phyloP scores from a whole-genome alignment of 2,329 filamentous ascomycete species.

The Botryotinia convoluta region DNA sequence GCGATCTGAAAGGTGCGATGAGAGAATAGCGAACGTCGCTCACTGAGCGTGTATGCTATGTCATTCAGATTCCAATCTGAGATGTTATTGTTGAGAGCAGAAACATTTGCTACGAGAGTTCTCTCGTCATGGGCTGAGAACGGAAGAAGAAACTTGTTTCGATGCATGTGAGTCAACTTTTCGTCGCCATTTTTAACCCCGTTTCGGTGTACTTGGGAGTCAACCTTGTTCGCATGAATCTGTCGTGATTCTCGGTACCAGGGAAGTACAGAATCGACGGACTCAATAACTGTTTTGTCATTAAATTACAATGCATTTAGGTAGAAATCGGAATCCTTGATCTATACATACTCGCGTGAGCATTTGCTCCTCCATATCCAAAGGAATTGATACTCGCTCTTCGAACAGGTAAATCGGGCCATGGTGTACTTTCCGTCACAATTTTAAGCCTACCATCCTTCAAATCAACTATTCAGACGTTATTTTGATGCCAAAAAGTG shows the following conservation, averaged over 20 bases:
- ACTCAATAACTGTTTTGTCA: too few species aligned
- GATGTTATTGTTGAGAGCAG: background rate
- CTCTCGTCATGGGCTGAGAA: slow-evolving; percentile 17
- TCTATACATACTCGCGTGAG: slow-evolving; percentile 38
- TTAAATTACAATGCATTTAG: too few species aligned
- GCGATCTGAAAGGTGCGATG: background rate
- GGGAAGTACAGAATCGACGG: too few species aligned
- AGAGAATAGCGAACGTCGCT: background rate
- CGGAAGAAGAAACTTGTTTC: background rate
- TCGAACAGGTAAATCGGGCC: background rate
- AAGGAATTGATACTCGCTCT: slow-evolving; percentile 12
- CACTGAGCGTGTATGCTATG: background rate
- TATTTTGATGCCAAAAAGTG: too few species aligned
- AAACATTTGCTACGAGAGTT: background rate
- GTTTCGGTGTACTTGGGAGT: too few species aligned
- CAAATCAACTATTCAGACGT: background rate
- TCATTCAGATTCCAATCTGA: background rate
- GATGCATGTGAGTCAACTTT: too few species aligned
- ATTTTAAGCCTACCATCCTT: slow-evolving; percentile 6
- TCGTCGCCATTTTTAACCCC: background rate
- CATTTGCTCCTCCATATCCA: slow-evolving; percentile 42
- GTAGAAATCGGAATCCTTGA: too few species aligned
- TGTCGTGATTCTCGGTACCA: too few species aligned
- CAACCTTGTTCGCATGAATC: too few species aligned
- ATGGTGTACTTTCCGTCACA: background rate